These are phyloP conservation scores for Botrytis squamosa DNA, from an alignment of 2,329 filamentous ascomycete genomes.

Conservation along the genomic window DNA sequence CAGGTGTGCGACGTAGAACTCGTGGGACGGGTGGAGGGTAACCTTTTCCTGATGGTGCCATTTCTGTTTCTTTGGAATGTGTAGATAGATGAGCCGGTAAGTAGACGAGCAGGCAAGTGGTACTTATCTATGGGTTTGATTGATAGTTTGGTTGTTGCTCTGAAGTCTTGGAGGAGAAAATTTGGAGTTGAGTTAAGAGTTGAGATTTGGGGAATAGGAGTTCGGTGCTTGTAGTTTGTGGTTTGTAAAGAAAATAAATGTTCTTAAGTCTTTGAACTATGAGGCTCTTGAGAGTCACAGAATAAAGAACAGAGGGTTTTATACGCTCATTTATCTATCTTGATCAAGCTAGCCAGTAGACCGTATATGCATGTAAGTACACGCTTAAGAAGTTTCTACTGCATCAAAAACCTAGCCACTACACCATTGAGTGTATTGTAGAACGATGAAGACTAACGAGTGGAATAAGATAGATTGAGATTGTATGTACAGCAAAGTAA, in stretches of 20 bases:
- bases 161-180: neutral
- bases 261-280: neutral
- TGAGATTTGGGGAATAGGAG: too few relatives aligned
- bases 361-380: neutral
- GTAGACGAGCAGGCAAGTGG: neutral
- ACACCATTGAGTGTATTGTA: neutral
- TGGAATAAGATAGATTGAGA: neutral
- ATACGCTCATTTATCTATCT: neutral
- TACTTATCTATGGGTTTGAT: neutral
- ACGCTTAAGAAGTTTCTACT: neutral
- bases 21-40: neutral
- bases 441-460: neutral
- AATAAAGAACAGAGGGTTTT: fast-evolving
- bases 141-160: neutral
- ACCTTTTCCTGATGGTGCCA: neutral
- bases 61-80: neutral
- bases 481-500: neutral
- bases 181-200: too few relatives aligned
- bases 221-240: neutral
- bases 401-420: fast-evolving
- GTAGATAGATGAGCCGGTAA: neutral
- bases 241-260: neutral
- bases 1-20: neutral
- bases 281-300: neutral
- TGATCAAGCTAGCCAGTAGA: neutral